Evolutionary conservation across 2,329 filamentous ascomycete genomes (phyloP).

Genomic region (Nemania serpens): DNA sequence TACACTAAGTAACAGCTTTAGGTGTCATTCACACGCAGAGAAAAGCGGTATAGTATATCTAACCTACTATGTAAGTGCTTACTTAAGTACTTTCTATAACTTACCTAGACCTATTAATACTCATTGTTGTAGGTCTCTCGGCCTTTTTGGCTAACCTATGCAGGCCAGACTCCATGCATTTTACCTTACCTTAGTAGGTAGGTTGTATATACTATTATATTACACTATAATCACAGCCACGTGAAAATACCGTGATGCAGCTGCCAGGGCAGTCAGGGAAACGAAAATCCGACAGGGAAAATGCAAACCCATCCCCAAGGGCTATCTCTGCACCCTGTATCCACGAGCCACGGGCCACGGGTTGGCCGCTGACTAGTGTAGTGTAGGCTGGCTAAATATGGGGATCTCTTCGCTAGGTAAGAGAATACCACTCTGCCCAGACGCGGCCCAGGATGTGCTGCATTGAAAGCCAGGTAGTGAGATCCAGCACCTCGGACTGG

Average conservation of each 20-base stretch:
- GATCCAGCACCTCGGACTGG: constrained; percentile 31
- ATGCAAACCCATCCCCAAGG: constrained; percentile 21
- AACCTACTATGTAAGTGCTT: too few relatives aligned
- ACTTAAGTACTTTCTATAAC: too few relatives aligned
- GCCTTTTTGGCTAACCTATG: too few relatives aligned
- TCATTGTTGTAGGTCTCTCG: too few relatives aligned
- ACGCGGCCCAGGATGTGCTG: constrained; percentile 19
- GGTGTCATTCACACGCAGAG: too few relatives aligned
- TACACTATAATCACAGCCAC: constrained; percentile 18
- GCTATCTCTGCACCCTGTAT: constrained; percentile 26
- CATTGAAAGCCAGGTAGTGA: constrained; percentile 26
- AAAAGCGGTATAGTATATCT: too few relatives aligned
- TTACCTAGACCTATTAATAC: too few relatives aligned
- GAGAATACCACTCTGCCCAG: constrained; percentile 18
- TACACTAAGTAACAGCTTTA: too few relatives aligned
- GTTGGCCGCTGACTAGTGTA: constrained; percentile 18
- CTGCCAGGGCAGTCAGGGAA: constrained; percentile 21
- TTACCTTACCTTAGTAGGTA: too few relatives aligned
- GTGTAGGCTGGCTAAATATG: constrained; percentile 19
- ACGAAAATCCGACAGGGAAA: constrained; percentile 21
- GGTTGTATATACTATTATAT: too few relatives aligned
- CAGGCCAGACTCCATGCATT: too few relatives aligned
- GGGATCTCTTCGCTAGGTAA: constrained; percentile 19
- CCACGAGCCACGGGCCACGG: constrained; percentile 20
- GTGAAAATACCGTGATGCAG: constrained; percentile 30